Percentiles rank a stretch among this genome's conserved stretches.
phyloP scores from a whole-genome alignment of 1,284 basidiomycete genomes.

The Peniophora sp. region DNA sequence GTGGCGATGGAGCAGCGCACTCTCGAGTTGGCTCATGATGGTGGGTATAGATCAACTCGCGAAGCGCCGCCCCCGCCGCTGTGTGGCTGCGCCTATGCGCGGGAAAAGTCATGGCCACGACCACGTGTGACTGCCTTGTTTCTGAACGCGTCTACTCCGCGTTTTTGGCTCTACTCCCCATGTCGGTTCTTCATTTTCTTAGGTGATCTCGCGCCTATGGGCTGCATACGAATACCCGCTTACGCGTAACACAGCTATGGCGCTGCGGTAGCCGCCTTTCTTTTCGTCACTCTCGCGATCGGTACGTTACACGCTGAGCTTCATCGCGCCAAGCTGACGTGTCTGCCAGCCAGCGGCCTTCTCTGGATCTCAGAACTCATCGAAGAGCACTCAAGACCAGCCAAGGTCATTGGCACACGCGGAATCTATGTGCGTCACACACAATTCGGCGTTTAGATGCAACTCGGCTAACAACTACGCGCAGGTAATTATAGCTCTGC shows the following conservation, averaged over 20 bases:
- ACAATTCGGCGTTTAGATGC: neutral
- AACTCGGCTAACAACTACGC: neutral
- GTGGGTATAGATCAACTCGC: neutral
- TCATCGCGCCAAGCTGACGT: neutral
- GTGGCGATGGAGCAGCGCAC: constrained; percentile 37
- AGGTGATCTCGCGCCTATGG: neutral
- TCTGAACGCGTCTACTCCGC: neutral
- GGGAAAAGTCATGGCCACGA: no score
- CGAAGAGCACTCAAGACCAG: constrained; percentile 80
- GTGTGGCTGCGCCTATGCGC: no score
- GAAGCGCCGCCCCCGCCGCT: no score
- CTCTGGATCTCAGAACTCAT: constrained; percentile 91
- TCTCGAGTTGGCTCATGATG: constrained; percentile 83
- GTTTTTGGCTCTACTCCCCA: constrained; percentile 2
- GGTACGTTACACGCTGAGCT: constrained; percentile 14
- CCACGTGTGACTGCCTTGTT: no score
- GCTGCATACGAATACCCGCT: neutral
- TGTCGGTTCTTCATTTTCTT: neutral
- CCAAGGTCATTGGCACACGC: constrained; percentile 75
- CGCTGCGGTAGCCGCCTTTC: constrained; percentile 22
- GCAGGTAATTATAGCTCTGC: constrained; percentile 74
- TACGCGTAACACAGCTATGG: neutral
- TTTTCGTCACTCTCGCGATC: constrained; percentile 27
- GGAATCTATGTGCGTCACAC: constrained; percentile 70
- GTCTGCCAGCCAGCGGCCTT: constrained; percentile 72